phyloP scores from a whole-genome alignment of 2,329 filamentous ascomycete species.

The Aureobasidium namibiae region DNA sequence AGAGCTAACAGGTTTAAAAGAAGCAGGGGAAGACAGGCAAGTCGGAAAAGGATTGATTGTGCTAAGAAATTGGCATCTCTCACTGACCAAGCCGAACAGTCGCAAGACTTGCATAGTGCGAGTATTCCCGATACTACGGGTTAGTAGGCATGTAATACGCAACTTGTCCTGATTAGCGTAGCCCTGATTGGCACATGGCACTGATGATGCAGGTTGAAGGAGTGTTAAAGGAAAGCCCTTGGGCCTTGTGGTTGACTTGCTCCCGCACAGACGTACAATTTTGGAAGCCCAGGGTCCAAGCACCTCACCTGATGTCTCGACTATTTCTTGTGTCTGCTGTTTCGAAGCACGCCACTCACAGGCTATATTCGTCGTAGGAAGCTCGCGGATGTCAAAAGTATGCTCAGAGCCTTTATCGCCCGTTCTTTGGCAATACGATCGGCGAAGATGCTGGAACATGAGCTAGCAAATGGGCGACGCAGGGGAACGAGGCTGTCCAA shows the following conservation, averaged over 20 bases:
- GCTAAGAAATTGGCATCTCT: background rate
- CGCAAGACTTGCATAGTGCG: constrained; percentile 3
- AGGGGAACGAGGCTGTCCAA: background rate
- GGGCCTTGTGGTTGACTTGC: background rate
- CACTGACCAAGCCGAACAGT: background rate
- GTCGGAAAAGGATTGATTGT: constrained; percentile 1
- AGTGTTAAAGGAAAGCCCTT: background rate
- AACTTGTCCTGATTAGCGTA: background rate
- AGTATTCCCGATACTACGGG: background rate
- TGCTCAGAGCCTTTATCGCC: background rate
- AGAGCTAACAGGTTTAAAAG: background rate
- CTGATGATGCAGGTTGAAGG: constrained; percentile 1
- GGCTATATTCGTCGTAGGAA: background rate
- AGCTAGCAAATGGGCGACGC: background rate
- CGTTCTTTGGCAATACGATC: background rate
- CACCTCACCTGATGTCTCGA: constrained; percentile 6
- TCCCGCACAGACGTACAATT: background rate
- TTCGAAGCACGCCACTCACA: background rate
- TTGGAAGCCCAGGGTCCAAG: constrained; percentile 3
- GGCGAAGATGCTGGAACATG: background rate
- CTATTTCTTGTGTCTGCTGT: background rate
- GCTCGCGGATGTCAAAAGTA: background rate
- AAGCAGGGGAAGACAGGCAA: background rate
- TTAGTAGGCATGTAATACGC: background rate
- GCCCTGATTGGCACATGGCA: constrained; percentile 1